Evolutionary conservation across 805 yeast species (phyloP).

Genomic region (Hanseniaspora singularis): DNA sequence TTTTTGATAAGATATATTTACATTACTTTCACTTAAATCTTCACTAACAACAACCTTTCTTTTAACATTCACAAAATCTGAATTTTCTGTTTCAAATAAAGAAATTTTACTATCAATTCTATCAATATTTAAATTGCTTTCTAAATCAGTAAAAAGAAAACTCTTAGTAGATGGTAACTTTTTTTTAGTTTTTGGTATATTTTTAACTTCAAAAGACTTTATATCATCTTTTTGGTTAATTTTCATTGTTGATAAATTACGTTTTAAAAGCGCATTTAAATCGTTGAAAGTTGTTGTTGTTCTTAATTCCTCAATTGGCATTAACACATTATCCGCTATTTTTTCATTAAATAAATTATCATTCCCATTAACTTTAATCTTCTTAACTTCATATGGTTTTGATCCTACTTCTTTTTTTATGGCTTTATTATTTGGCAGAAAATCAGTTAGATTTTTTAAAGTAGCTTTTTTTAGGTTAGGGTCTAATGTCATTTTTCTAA

Average conservation of each 20-base stretch:
- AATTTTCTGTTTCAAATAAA: background rate
- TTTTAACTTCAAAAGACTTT: too few relatives aligned
- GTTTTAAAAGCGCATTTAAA: background rate
- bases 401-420: background rate
- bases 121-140: background rate
- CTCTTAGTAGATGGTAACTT: slow-evolving; percentile 1
- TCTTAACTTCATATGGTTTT: background rate
- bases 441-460: background rate
- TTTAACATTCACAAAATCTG: background rate
- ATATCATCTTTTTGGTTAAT: too few relatives aligned
- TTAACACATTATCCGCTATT: too few relatives aligned
- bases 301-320: background rate
- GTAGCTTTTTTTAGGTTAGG: slow-evolving; percentile 14
- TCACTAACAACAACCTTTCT: background rate
- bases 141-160: slow-evolving; percentile 8
- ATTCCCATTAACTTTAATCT: background rate
- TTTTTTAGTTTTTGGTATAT: background rate
- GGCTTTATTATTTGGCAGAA: background rate
- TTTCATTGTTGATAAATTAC: background rate
- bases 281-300: slow-evolving; percentile 9
- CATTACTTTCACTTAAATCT: background rate
- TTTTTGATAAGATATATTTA: background rate
- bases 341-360: background rate
- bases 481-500: slow-evolving; percentile 12
- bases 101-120: background rate